phyloP scores from a whole-genome alignment of 805 yeast species.

The Kregervanrija delftensis region DNA sequence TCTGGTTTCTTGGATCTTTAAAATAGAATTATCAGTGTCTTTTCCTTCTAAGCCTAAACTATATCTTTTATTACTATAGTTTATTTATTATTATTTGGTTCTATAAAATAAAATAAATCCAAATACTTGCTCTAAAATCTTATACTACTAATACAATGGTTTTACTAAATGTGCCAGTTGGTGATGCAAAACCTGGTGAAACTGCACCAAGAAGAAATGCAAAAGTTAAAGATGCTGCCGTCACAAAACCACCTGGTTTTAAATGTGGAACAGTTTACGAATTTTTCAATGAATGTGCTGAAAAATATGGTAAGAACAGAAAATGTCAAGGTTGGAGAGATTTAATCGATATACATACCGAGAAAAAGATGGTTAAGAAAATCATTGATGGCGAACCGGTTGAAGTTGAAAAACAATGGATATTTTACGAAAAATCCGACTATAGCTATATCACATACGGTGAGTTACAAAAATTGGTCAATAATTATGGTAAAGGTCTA shows the following conservation, averaged over 20 bases:
- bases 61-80: no score
- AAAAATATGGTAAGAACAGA: slow-evolving; percentile 39
- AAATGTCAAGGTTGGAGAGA: slow-evolving; percentile 75
- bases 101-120: no score
- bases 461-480: slow-evolving; percentile 44
- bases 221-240: slow-evolving; percentile 37
- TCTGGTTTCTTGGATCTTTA: no score
- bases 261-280: slow-evolving; percentile 68
- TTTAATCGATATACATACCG: slow-evolving; percentile 64
- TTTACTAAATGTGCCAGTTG: slow-evolving; percentile 6
- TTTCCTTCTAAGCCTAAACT: no score
- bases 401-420: slow-evolving; percentile 81
- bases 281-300: slow-evolving; percentile 54
- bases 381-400: slow-evolving; percentile 67
- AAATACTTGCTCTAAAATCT: no score
- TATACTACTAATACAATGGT: slow-evolving; percentile 1
- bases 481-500: slow-evolving; percentile 67
- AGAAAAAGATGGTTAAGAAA: slow-evolving; percentile 68
- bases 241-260: slow-evolving; percentile 56
- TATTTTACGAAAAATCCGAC: slow-evolving; percentile 68
- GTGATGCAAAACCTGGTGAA: slow-evolving; percentile 42
- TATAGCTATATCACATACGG: slow-evolving; percentile 61
- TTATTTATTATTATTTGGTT: no score
- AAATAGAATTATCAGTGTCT: no score
- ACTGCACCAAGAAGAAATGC: slow-evolving; percentile 75